phyloP scores from a whole-genome alignment of 2,329 filamentous ascomycete genomes.

The Apiospora saccharicola region DNA sequence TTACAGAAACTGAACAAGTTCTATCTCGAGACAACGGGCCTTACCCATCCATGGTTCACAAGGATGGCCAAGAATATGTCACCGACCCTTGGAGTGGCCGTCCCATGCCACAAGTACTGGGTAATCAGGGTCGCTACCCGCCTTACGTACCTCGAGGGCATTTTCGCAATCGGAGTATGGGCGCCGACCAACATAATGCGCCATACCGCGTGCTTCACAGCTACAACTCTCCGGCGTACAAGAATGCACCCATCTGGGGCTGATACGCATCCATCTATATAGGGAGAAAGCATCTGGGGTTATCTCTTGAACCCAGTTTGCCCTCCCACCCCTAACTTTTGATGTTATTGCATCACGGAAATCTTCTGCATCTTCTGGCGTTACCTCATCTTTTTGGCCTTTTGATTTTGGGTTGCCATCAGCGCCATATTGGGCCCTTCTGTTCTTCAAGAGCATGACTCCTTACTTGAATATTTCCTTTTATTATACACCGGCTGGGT shows the following conservation, averaged over 20 bases:
- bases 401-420: neutral
- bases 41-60: conserved; percentile 33
- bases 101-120: conserved; percentile 29
- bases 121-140: conserved; percentile 41
- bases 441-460: conserved; percentile 6
- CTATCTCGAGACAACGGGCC: conserved; percentile 35
- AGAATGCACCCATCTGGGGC: conserved; percentile 63
- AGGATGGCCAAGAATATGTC: conserved; percentile 34
- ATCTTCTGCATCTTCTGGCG: conserved; percentile 1
- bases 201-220: conserved; percentile 64
- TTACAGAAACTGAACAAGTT: conserved; percentile 26
- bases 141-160: conserved; percentile 47
- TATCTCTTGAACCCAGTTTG: neutral
- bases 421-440: neutral
- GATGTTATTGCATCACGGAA: neutral
- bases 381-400: neutral
- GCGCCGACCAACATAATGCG: conserved; percentile 39
- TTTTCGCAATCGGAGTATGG: conserved; percentile 48
- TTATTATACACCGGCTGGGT: conserved; percentile 17
- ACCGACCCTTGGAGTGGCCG: conserved; percentile 39
- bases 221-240: conserved; percentile 66
- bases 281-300: neutral
- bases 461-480: conserved; percentile 23
- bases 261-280: conserved; percentile 37
- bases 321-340: neutral